Evolutionary conservation across 1,284 basidiomycete species (phyloP), one percentile per base, ranked within the genome.

Genomic region (Austropuccinia psidii): DNA sequence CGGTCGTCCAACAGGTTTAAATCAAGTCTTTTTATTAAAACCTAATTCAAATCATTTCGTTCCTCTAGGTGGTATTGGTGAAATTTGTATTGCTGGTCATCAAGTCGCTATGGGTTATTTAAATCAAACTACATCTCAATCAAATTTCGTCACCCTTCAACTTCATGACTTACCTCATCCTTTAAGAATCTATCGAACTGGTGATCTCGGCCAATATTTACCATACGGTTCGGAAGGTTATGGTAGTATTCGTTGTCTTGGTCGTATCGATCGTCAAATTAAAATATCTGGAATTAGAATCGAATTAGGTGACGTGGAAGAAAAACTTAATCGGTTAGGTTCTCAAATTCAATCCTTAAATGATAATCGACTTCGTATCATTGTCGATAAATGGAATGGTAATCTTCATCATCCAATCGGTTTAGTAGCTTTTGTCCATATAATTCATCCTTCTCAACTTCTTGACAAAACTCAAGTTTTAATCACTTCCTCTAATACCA

Each of bases 261-360:
- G 77, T 1, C 57, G 77, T 31, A 76, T 74, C 35, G 77, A 78
- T 43, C 75, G 75, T 19, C 77, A 77, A 74, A 77, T 78, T 54
- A 78, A 78, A 64, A 74, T 78, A n/a, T 77, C 77, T 52, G 77
- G 77, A 0, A 15, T 37, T 54, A 77, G 77, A 13, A 77, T 78
- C 66, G 77, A 78, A 45, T 64, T 77, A 31, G 76, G 77, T 37
- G 77, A 78, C 52, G 77, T 78, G 29, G 77, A 78, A 61, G 47
- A 75, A 21, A 66, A 76, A 66, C 74, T 78, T 2, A 76, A 74
- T 9, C 75, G 54, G 17, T 49, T 66, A 9, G 49, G 31, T 6
- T 29, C 37, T 37, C 62, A 2, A 69, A 6, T 62, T 8, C 58
- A 35, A n/a, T 64, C 49, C 3, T 35, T 65, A 27, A 9, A 61